Conservation (phyloP, 225 moss, liverwort and hornwort genomes). For the Takakia lepidozioides region DNA sequence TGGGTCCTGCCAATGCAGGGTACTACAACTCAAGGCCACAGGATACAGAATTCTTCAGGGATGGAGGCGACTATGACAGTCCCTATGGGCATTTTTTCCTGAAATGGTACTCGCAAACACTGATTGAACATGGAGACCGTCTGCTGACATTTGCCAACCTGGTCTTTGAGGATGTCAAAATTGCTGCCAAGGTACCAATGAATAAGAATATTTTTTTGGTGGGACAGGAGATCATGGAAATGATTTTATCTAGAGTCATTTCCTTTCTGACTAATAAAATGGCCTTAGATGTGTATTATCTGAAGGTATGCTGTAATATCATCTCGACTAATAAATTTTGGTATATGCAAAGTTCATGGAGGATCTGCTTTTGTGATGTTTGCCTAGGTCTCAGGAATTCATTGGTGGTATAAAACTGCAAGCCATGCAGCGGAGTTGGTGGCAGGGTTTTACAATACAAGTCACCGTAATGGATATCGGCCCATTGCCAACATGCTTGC, state of each 20-base stretch:
- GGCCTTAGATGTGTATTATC: too few relatives aligned
- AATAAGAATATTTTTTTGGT: too few relatives aligned
- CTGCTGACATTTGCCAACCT: conserved; percentile 51
- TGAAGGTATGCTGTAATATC: too few relatives aligned
- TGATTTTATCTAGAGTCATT: too few relatives aligned
- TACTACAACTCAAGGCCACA: conserved; percentile 46
- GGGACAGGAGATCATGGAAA: too few relatives aligned
- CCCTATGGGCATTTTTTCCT: conserved; percentile 56
- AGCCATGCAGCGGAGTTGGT: conserved; percentile 67
- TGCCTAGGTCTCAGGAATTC: conserved; percentile 65
- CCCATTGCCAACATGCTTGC: conserved; percentile 60
- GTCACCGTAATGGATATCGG: conserved; percentile 45
- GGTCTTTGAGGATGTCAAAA: conserved; percentile 48
- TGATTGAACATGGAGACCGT: conserved; percentile 54
- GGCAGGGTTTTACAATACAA: conserved; percentile 65
- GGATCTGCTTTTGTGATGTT: conserved; percentile 11
- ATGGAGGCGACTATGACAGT: conserved; percentile 22
- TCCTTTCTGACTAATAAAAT: too few relatives aligned
- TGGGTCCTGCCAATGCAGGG: conserved; percentile 44
- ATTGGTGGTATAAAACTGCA: conserved; percentile 60
- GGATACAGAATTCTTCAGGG: conserved; percentile 39
- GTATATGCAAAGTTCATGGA: conserved; percentile 11
- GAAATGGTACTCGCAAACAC: conserved; percentile 49
- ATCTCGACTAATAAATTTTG: too few relatives aligned
- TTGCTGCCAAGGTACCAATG: conserved; percentile 91